These are phyloP conservation scores for Grifola frondosa DNA, from an alignment of 1,284 basidiomycete species.

Conservation along the genomic window DNA sequence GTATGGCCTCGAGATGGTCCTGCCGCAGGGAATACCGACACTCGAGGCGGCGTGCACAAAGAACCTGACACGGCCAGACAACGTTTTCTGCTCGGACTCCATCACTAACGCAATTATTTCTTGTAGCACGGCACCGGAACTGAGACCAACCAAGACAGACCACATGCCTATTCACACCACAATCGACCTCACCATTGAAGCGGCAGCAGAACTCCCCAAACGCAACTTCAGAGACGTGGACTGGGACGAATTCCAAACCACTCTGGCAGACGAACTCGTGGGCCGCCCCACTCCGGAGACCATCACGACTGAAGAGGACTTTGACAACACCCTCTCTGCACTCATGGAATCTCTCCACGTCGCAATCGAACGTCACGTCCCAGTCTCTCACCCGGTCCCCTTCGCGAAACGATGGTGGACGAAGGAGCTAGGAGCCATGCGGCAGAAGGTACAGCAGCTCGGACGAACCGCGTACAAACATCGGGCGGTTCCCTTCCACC, in stretches of 20 bases:
- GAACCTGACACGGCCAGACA: constrained; percentile 34
- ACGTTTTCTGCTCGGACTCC: constrained; percentile 29
- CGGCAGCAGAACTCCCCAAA: neutral
- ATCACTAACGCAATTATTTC: constrained; percentile 16
- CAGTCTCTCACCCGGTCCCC: constrained; percentile 21
- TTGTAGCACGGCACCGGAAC: constrained; percentile 16
- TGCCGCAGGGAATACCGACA: constrained; percentile 31
- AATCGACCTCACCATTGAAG: constrained; percentile 5
- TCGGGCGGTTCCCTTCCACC: constrained; percentile 32
- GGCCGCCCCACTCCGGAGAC: neutral
- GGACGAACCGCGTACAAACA: constrained; percentile 27
- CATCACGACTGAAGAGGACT: neutral
- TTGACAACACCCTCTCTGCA: constrained; percentile 7
- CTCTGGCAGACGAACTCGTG: constrained; percentile 4
- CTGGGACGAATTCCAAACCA: constrained; percentile 23
- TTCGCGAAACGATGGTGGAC: constrained; percentile 30
- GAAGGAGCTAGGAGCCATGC: constrained; percentile 20
- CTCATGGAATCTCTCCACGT: constrained; percentile 21
- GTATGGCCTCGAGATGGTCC: constrained; percentile 25
- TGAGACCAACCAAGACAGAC: constrained; percentile 22
- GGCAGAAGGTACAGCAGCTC: constrained; percentile 24
- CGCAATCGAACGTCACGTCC: constrained; percentile 23
- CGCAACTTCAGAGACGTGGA: constrained; percentile 26
- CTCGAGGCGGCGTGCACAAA: constrained; percentile 24
- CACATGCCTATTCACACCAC: constrained; percentile 28